phyloP scores from a whole-genome alignment of 768 basidiomycete species.

The Suillus variegatus region DNA sequence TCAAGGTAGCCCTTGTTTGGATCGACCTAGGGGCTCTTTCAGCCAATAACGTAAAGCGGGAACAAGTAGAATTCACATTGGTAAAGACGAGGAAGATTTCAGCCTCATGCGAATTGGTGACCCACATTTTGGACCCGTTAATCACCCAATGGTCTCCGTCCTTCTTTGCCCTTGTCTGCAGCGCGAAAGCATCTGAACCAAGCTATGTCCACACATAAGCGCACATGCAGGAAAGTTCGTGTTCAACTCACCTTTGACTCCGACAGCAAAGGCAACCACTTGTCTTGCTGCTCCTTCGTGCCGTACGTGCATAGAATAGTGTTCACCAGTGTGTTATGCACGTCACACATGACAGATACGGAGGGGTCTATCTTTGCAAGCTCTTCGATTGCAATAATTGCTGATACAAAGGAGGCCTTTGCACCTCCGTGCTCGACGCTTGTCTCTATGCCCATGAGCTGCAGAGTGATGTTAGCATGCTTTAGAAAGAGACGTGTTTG shows the following conservation, averaged over 20 bases:
- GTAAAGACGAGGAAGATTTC: slow-evolving; percentile 94
- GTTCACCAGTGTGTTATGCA: slow-evolving; percentile 98
- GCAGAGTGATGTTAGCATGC: slow-evolving; percentile 3
- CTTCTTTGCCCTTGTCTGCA: slow-evolving; percentile 90
- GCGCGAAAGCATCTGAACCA: slow-evolving; percentile 95
- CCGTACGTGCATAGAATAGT: slow-evolving; percentile 90
- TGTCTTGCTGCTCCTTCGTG: slow-evolving; percentile 79
- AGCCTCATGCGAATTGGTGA: slow-evolving; percentile 92
- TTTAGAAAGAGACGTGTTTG: background rate
- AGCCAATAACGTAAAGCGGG: background rate
- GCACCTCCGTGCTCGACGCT: slow-evolving; percentile 80
- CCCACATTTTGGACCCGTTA: slow-evolving; percentile 99
- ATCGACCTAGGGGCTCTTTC: slow-evolving; percentile 54
- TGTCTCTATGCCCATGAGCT: slow-evolving; percentile 99
- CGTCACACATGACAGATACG: slow-evolving; percentile 95
- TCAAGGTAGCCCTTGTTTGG: slow-evolving; percentile 94
- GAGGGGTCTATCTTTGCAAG: slow-evolving; percentile 95
- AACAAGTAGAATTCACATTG: slow-evolving; percentile 53
- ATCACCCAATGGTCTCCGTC: slow-evolving; percentile 85
- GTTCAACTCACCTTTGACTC: slow-evolving; percentile 60
- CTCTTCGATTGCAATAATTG: slow-evolving; percentile 96
- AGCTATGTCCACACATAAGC: slow-evolving; percentile 52
- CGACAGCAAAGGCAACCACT: slow-evolving; percentile 84
- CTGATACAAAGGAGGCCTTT: slow-evolving; percentile 89
- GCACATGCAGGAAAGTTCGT: background rate